phyloP scores from a whole-genome alignment of 371 early-diverging fungal genomes.

The Mucor indicus region DNA sequence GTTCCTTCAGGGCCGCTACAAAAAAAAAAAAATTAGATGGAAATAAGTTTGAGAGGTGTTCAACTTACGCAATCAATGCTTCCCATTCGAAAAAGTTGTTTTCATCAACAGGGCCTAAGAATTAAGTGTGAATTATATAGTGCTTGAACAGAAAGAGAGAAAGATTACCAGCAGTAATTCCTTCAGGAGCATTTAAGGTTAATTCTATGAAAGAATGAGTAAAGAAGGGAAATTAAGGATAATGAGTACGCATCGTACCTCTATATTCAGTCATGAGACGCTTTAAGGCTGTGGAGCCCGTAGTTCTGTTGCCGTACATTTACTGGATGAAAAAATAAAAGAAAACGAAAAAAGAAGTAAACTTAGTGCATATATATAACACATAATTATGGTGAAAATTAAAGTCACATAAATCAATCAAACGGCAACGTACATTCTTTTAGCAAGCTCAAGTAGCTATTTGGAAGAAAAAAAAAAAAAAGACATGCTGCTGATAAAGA shows the following conservation, averaged over 20 bases:
- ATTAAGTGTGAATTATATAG: too few relatives aligned
- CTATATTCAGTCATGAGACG: conserved; percentile 96
- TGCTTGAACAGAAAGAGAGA: too few relatives aligned
- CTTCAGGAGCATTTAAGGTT: conserved; percentile 93
- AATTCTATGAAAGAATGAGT: conserved; percentile 60
- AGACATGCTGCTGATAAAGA: too few relatives aligned
- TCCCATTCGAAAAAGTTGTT: conserved; percentile 48
- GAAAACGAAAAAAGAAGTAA: too few relatives aligned
- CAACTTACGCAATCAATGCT: background rate
- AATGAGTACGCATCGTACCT: conserved; percentile 54
- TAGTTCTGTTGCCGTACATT: conserved; percentile 41
- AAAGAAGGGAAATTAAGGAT: background rate
- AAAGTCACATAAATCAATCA: too few relatives aligned
- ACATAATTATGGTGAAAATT: too few relatives aligned
- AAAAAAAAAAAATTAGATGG: conserved; percentile 2
- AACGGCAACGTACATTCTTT: too few relatives aligned
- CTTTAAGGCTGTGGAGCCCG: conserved; percentile 82
- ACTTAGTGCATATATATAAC: too few relatives aligned
- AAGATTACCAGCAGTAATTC: conserved; percentile 92
- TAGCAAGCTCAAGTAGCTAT: too few relatives aligned
- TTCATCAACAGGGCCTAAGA: conserved; percentile 88
- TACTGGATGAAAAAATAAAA: too few relatives aligned
- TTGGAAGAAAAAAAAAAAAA: too few relatives aligned
- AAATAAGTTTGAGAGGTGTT: too few relatives aligned
- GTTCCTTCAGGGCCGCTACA: conserved; percentile 90